Base-by-base conservation (phyloP, 2,329 filamentous ascomycete genomes). In the Diatrype stigma region DNA sequence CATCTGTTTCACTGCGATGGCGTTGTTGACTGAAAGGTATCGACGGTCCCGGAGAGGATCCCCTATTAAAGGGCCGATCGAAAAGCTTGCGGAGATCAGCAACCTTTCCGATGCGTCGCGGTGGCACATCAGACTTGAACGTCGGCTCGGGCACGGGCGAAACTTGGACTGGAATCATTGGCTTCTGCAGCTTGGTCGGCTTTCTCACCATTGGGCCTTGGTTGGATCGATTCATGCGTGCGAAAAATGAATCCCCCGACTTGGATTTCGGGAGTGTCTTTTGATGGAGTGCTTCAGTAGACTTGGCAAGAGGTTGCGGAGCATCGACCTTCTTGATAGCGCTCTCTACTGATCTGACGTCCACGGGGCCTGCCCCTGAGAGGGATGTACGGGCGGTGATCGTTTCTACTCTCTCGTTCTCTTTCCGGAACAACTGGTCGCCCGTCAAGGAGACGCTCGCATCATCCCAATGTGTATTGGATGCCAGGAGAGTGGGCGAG, bases 41-140 rank as follows among this genome's bases (percentile, higher is more conserved):
- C 22, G 64, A 53, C 2, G 61, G 53, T 6, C 55, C 47, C 22
- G 52, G 54, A n/a, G 61, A 58, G 11, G 58, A 34, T n/a, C 42
- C 42, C 47, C 48, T 48, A 46, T 23, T 37, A 6, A 57, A 56
- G 7, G 57, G 52, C 17, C 51, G 48, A 44, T 70, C 64, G 48
- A 69, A 69, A 0, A 65, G 26, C 37, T 34, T 58, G 23, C 64
- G 59, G 35, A 68, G 57, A 17, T 65, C 63, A 2, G 65, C 56
- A 6, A 70, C 67, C 35, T 62, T 67, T 21, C 47, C 52, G 7
- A 55, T 56, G 19, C 50, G 55, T 17, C 49, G 48, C 12, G 49
- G 48, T 6, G 28, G 22, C 4, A 53, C 46, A 22, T 49, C 17
- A 4, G 51, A 47, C 45, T 51, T 53, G 3, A 45, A 32, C 32